phyloP scores from a whole-genome alignment of 2,329 filamentous ascomycete genomes.

The Paraphaeosphaeria minitans region DNA sequence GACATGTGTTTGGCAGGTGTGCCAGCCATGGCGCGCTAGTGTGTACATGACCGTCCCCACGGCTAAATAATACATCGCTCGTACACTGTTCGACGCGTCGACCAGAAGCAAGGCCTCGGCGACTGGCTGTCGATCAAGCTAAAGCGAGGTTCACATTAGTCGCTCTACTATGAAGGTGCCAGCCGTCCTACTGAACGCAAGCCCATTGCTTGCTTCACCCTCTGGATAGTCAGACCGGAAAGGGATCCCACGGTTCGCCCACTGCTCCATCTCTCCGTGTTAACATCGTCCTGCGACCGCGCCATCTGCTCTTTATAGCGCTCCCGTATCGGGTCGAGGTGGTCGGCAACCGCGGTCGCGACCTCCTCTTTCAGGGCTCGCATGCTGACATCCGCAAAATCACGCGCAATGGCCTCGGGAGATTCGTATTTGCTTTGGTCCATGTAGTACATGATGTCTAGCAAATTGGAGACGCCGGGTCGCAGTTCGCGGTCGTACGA shows the following conservation, averaged over 20 bases:
- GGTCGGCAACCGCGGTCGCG: slow-evolving; percentile 60
- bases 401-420: slow-evolving; percentile 53
- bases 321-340: slow-evolving; percentile 61
- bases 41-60: too few species aligned
- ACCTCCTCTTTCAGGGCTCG: slow-evolving; percentile 68
- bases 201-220: neutral
- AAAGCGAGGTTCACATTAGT: too few species aligned
- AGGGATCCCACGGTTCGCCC: neutral
- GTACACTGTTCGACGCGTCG: too few species aligned
- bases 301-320: slow-evolving; percentile 60
- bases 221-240: neutral
- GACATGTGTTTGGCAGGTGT: too few species aligned
- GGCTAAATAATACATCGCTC: too few species aligned
- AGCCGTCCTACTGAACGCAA: neutral
- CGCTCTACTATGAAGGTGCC: too few species aligned
- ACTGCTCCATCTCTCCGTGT: neutral
- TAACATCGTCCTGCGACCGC: neutral
- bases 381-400: slow-evolving; percentile 56
- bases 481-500: slow-evolving; percentile 72
- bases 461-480: slow-evolving; percentile 85
- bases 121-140: too few species aligned
- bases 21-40: too few species aligned
- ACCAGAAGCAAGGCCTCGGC: too few species aligned
- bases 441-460: slow-evolving; percentile 79
- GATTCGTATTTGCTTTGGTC: slow-evolving; percentile 50